phyloP scores from a whole-genome alignment of 1,284 basidiomycete species.

The Apiotrichum domesticum region DNA sequence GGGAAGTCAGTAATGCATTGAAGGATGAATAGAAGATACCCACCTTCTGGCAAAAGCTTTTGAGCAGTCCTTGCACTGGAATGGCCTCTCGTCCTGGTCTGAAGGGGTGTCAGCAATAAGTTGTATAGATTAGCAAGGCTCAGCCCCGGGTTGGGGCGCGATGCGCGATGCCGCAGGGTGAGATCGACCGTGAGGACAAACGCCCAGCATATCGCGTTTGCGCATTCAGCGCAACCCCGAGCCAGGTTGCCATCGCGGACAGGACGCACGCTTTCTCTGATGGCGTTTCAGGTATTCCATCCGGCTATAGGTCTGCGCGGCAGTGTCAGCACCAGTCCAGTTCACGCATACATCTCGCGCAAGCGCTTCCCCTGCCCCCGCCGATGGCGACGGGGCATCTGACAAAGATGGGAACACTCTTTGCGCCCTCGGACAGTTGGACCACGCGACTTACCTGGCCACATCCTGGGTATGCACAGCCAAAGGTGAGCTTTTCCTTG shows the following conservation, averaged over 20 bases:
- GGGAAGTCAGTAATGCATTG: neutral
- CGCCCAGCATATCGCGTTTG: too few species aligned
- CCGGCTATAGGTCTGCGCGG: constrained; percentile 39
- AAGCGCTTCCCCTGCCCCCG: too few species aligned
- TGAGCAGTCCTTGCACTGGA: constrained; percentile 45
- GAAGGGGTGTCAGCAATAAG: constrained; percentile 4
- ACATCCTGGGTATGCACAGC: constrained; percentile 40
- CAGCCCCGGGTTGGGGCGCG: too few species aligned
- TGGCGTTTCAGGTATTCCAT: constrained; percentile 48
- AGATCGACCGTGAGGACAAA: too few species aligned
- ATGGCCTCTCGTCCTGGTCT: constrained; percentile 47
- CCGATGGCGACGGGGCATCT: too few species aligned
- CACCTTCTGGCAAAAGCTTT: constrained; percentile 48
- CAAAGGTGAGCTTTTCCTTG: constrained; percentile 43
- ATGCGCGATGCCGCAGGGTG: too few species aligned
- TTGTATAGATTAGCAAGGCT: too few species aligned
- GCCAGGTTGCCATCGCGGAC: too few species aligned
- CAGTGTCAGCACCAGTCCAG: constrained; percentile 1
- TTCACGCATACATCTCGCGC: neutral
- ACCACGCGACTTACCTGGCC: constrained; percentile 31
- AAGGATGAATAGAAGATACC: neutral
- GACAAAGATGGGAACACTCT: too few species aligned
- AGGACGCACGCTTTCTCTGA: constrained; percentile 45
- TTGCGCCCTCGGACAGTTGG: neutral
- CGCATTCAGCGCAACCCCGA: too few species aligned